phyloP scores from a whole-genome alignment of 805 yeast genomes.

The Ogataea paradorogensis region DNA sequence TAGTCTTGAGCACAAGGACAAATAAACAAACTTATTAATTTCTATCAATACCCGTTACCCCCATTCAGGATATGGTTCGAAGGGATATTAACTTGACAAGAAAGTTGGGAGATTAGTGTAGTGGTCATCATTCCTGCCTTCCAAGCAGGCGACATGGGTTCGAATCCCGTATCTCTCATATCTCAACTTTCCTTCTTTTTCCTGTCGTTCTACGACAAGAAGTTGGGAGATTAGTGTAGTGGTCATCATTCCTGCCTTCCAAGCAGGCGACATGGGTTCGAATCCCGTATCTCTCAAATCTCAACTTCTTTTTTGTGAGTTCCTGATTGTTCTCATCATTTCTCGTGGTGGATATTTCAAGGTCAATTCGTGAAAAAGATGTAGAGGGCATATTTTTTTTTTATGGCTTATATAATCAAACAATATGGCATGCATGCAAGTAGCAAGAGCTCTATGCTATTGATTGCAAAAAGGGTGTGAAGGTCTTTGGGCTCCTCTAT shows the following conservation, averaged over 20 bases:
- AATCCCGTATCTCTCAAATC: conserved; percentile 80
- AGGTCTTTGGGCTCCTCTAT: too few species aligned
- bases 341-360: too few species aligned
- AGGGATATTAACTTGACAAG: not conserved
- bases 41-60: not conserved
- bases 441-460: too few species aligned
- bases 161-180: conserved; percentile 87
- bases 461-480: too few species aligned
- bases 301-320: conserved; percentile 27
- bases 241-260: conserved; percentile 93
- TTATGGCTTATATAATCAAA: too few species aligned
- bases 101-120: conserved; percentile 55
- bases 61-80: not conserved
- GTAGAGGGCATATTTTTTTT: too few species aligned
- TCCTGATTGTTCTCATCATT: too few species aligned
- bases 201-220: conserved; percentile 4
- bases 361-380: too few species aligned
- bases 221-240: conserved; percentile 82
- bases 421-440: too few species aligned
- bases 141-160: conserved; percentile 94
- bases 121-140: conserved; percentile 91
- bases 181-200: conserved; percentile 31
- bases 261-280: conserved; percentile 94
- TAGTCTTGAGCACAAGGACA: not conserved
- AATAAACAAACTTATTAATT: too few species aligned